Evolutionary conservation across 495 filamentous ascomycete genomes (phyloP).

Genomic region (Lichenothelia convexa): DNA sequence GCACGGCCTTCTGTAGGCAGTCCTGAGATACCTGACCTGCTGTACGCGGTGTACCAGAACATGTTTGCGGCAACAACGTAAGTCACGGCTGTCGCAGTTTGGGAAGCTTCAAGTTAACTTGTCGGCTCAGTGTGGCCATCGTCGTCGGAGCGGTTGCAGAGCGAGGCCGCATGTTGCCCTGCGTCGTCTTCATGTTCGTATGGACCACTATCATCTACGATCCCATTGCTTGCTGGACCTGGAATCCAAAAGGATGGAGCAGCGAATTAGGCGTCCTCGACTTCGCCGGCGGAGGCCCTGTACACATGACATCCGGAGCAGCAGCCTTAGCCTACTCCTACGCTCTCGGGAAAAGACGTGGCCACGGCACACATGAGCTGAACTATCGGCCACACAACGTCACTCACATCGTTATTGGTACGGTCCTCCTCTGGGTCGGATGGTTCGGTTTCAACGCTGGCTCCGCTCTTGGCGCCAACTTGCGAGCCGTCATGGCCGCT

Average conservation of each 20-base stretch:
- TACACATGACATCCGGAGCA: slow-evolving; percentile 83
- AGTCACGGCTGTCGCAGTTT: slow-evolving; percentile 16
- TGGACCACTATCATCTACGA: slow-evolving; percentile 67
- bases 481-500: slow-evolving; percentile 66
- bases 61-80: slow-evolving; percentile 94
- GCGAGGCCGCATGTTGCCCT: slow-evolving; percentile 84
- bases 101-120: neutral
- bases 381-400: slow-evolving; percentile 98
- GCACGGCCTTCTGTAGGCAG: slow-evolving; percentile 68
- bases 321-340: slow-evolving; percentile 67
- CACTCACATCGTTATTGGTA: slow-evolving; percentile 89
- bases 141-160: slow-evolving; percentile 87
- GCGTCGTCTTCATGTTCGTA: slow-evolving; percentile 88
- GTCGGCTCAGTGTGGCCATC: slow-evolving; percentile 51
- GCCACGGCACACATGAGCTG: slow-evolving; percentile 70
- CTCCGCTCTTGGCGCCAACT: slow-evolving; percentile 71
- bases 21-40: slow-evolving; percentile 63
- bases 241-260: slow-evolving; percentile 79
- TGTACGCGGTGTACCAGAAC: slow-evolving; percentile 91
- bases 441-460: slow-evolving; percentile 99
- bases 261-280: slow-evolving; percentile 72
- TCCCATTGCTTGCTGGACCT: slow-evolving; percentile 64
- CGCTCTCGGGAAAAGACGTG: slow-evolving; percentile 67
- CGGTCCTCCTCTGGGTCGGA: slow-evolving; percentile 96
- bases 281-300: slow-evolving; percentile 90